Base-by-base conservation (phyloP, 305 asterid genomes). In the Fraxinus platypoda region DNA sequence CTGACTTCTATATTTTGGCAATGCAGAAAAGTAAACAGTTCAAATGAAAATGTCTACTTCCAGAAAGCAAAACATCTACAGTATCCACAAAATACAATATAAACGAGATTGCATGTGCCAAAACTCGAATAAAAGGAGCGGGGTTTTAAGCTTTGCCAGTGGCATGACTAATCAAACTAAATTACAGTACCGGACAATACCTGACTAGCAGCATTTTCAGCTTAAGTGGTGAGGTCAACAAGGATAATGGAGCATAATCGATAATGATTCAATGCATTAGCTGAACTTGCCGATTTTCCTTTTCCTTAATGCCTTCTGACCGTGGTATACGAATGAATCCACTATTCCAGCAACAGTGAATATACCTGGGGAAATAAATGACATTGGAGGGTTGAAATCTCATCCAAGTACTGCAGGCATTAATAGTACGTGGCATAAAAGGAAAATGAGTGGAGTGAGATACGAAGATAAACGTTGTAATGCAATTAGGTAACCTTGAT, bases 321-420 rank as follows among this genome's bases (percentile, higher is more conserved):
- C 92, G 15, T 93, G 97, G 85, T 91, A 93, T 37, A 92, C 62
- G 75, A 91, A 93, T 68, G 97, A 88, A 87, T 92, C 97, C 76
- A 93, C 89, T 81, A 93, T 91, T 77, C 97, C 97, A 11, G 97
- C 97, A 71, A 93, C 93, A 9, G 97, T 90, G 80, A 92, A 93
- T 57, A 90, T 85, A 74, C 97, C 97, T 93, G 88, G 19, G 81
- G 64, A n/a, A 77, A 68, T 54, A 76, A 15, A 41, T 12, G 34
- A 34, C 52, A 80, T 25, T 3, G 0, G 17, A 7, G 75, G 17
- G 52, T 34, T 30, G 38, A 7, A 21, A 75, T 78, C 35, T 28
- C 11, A 19, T 8, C 72, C 33, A 8, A 21, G 2, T 62, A 9
- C 23, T 5, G 11, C 7, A 52, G 62, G 62, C 62, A 52, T 52